Base-by-base conservation (phyloP, 441 rosid species). In the Gossypium gossypioides region DNA sequence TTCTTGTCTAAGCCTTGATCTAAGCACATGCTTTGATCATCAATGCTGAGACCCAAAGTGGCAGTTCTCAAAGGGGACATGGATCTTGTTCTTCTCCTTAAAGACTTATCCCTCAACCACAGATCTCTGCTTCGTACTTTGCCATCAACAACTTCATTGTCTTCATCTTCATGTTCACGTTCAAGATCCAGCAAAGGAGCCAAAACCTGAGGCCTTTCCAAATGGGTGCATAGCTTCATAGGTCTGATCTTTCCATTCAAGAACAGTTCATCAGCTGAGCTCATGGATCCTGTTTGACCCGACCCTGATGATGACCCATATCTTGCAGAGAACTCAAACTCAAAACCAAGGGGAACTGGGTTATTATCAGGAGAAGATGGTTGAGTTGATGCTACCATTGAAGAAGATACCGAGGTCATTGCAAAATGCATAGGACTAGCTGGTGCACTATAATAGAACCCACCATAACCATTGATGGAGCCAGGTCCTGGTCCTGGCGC, bases 381-480 rank as follows among this genome's bases (percentile, higher is more conserved):
- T 5, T 12, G 54, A 48, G 75, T 75, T 59, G 66, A 50, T 75
- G 75, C 61, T 72, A 78, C 69, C 67, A 58, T 77, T 8, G 81
- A 55, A 10, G 81, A 55, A 10, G 81, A 40, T 0, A 78, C 74
- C 0, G 87, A 76, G 37, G 81, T 71, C 0, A 92, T 68, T 24
- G 88, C 81, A 74, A 89, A 94, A 72, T 94, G 97, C 94, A 90
- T 94, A 15, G 99, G 99, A 71, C 99, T 92, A 0, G 97, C 86
- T 0, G 99, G 99, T 29, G 96, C 93, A 67, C 99, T 95, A 84
- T 90, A 92, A 76, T 82, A 95, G 76, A 87, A 95, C 29, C 93
- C 90, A 0, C 87, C 60, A 37, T 57, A 57, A 0, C 87, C 87
- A 59, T 27, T 59, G 64, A 25, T 59, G 42, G 64, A 59, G 4